Percentiles rank a stretch among this genome's conserved stretches.
Conservation (phyloP, 2,329 filamentous ascomycete genomes). For the Ophiostoma triangulosporum region DNA sequence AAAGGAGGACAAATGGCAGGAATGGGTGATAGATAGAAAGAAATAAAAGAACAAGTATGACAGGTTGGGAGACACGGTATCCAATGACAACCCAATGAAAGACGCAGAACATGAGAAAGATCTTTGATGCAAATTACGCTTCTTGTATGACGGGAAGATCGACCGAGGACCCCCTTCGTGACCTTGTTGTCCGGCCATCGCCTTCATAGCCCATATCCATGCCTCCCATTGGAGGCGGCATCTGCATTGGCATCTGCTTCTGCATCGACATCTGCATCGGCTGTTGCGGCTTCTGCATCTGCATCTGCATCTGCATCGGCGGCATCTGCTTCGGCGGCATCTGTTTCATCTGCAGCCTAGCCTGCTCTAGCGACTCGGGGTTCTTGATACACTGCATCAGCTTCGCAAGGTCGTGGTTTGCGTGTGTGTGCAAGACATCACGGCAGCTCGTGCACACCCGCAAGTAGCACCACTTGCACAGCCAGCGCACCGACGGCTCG, state of each 20-base stretch:
- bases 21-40: too few relatives aligned
- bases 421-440: constrained; percentile 26
- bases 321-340: not conserved
- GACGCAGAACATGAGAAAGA: not conserved
- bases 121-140: not conserved
- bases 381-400: constrained; percentile 23
- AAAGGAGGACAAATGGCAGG: too few relatives aligned
- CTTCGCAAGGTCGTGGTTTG: constrained; percentile 29
- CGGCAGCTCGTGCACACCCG: constrained; percentile 38
- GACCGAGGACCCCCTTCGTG: not conserved
- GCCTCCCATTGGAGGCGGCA: too few relatives aligned
- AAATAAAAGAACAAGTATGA: too few relatives aligned
- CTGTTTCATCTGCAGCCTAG: not conserved
- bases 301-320: not conserved
- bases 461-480: constrained; percentile 36
- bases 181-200: not conserved
- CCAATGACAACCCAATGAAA: too few relatives aligned
- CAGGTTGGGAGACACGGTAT: too few relatives aligned
- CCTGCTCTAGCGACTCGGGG: not conserved
- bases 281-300: too few relatives aligned
- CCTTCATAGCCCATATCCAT: not conserved
- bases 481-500: constrained; percentile 30
- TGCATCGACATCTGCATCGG: too few relatives aligned
- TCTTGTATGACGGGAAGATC: constrained; percentile 10
- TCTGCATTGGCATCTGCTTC: too few relatives aligned